Evolutionary conservation across 768 basidiomycete species (phyloP).

Genomic region (Cantharellus anzutake): DNA sequence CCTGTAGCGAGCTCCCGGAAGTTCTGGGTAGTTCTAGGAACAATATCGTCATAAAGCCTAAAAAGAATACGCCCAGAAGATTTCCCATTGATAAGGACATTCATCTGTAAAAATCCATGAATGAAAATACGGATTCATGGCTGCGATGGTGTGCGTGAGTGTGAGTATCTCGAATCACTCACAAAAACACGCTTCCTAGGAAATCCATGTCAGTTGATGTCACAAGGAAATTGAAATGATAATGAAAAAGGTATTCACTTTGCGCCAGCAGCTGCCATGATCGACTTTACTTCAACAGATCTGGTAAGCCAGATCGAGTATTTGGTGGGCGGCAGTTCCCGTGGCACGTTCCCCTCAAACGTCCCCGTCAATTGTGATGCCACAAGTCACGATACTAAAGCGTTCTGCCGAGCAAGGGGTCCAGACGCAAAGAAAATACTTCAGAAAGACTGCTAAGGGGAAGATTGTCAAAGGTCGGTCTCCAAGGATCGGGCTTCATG

Average conservation of each 20-base stretch:
- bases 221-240: too few relatives aligned
- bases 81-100: constrained; percentile 21
- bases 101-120: constrained; percentile 11
- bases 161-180: too few relatives aligned
- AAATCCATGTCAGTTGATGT: too few relatives aligned
- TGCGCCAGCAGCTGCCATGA: too few relatives aligned
- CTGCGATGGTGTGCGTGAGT: too few relatives aligned
- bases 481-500: too few relatives aligned
- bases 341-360: too few relatives aligned
- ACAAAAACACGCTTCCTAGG: too few relatives aligned
- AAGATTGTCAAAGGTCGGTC: constrained; percentile 77
- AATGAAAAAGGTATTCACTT: too few relatives aligned
- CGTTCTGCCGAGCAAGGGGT: constrained; percentile 50
- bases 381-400: constrained; percentile 51
- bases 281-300: too few relatives aligned
- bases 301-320: too few relatives aligned
- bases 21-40: constrained; percentile 58
- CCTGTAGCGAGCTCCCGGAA: constrained; percentile 55
- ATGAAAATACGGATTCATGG: neutral
- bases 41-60: constrained; percentile 66
- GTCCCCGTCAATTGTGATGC: neutral
- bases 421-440: constrained; percentile 75
- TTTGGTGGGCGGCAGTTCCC: too few relatives aligned
- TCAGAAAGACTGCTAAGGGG: constrained; percentile 87
- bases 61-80: constrained; percentile 40